Evolutionary conservation across 495 filamentous ascomycete genomes (phyloP), one percentile per base, ranked within the genome.

Genomic region (Sordaria brevicollis): DNA sequence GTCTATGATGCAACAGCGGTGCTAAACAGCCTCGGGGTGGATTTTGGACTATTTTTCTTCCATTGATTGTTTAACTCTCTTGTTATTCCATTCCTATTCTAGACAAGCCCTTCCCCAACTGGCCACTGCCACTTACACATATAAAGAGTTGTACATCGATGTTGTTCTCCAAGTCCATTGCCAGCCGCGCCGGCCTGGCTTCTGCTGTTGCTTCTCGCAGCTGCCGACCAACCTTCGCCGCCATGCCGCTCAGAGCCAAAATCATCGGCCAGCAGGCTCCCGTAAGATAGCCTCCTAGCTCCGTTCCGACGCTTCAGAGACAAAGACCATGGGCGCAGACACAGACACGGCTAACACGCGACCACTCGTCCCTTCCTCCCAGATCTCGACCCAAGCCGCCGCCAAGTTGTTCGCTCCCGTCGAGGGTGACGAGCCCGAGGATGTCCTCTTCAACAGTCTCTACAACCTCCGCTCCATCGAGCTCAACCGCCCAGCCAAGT

Each of bases 401-500:
- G 38, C 67, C 66, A 66, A 73, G 21, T 41, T 74, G 34, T 76
- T 81, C 54, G 72, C 77, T 57, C 78, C 82, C 21, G 81, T 83
- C 67, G 87, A 83, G 78, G 86, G 83, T 38, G 91, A 97, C 81
- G 90, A 93, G 19, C 88, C 90, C 73, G 89, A 93, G 71, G 96
- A 99, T 86, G 95, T 99, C 69, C 83, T 97, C 65, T 98, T 99
- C 87, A 87, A 88, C 77, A 89, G 88, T 70, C 83, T 89, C 74
- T 95, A 95, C 82, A 95, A 94, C 67, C 85, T 98, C 39, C 92
- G 95, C 67, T 92, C 91, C 74, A 90, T 99, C 76, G 92, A 97
- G 82, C 91, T 99, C 70, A 98, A 99, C 84, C 89, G 95, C 35
- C 95, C 94, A 13, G 84, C 85, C 74, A 96, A 96, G 83, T 84